Evolutionary conservation across 2,329 filamentous ascomycete genomes (phyloP).

Genomic region (Penicillium psychrosexuale): DNA sequence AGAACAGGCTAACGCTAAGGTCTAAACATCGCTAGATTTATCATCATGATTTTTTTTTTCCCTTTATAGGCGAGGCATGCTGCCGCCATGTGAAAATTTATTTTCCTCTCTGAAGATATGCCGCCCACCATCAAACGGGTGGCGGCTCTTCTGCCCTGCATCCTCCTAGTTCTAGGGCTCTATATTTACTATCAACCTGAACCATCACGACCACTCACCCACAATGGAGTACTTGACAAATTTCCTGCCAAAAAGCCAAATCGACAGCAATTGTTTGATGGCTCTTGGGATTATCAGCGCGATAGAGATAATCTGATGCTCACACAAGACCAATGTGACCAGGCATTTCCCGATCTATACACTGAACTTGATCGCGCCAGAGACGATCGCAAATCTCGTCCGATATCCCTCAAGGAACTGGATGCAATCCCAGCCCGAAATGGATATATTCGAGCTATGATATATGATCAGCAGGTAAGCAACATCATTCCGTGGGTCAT

Average conservation of each 20-base stretch:
- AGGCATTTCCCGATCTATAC: constrained; percentile 29
- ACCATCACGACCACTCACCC: background rate
- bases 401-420: constrained; percentile 17
- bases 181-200: background rate
- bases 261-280: constrained; percentile 2
- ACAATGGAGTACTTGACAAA: background rate
- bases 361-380: constrained; percentile 25
- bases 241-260: constrained; percentile 1
- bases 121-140: background rate
- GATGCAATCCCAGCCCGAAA: constrained; percentile 21
- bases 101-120: background rate
- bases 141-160: background rate
- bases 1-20: background rate
- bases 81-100: no score
- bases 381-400: constrained; percentile 16
- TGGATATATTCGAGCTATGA: constrained; percentile 28
- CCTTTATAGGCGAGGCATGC: background rate
- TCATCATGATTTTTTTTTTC: background rate
- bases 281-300: constrained; percentile 17
- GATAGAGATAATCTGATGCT: constrained; percentile 25
- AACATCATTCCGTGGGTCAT: background rate
- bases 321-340: constrained; percentile 19
- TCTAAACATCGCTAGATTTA: background rate
- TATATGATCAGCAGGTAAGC: constrained; percentile 19
- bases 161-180: background rate